Evolutionary conservation across 768 basidiomycete species (phyloP), one percentile per base, ranked within the genome.

Genomic region (Rhizopogon salebrosus): DNA sequence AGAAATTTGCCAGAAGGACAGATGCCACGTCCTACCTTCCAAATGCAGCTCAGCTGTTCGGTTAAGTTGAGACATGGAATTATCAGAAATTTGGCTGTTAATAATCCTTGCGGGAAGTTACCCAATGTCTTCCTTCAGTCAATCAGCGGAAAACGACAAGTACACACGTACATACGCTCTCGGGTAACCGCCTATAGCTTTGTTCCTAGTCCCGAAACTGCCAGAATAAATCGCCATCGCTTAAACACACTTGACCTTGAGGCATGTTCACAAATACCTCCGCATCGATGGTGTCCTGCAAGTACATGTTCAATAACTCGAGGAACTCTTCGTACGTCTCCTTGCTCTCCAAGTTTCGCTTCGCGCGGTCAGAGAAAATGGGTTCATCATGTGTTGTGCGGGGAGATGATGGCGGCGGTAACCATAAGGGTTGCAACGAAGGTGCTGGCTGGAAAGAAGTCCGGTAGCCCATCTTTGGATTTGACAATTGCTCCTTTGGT

Each of bases 171-270:
- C 93, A 74, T 65, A 97, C 95, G 64, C 84, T 87, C 48, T 87
- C 84, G 20, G 93, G 94, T 36, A 98, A 74, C 66, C 80, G 83
- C 59, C 95, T 80, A 72, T 99, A 99, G 68, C 95, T 97, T 2
- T 94, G 94, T 1, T 97, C 95, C 62, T 90, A 88, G 48, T 85
- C 86, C 64, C 89, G 92, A 75, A 99, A 98, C 66, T 91, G 85
- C 3, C 73, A 61, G 73, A 89, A 79, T 53, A 98, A 74, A 13
- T 91, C 88, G 22, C 82, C 82, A 13, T 92, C 87, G 3, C 87
- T 88, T 38, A 98, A 75, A 70, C 97, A 95, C 22, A 81, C 77
- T 42, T 80, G n/a, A n/a, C n/a, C n/a, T n/a, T n/a, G 77, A n/a
- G 89, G 83, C 45, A 86, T 80, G 57, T 92, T 85, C 29, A 98